Percentiles rank a stretch among this genome's conserved stretches.
These are phyloP conservation scores for Kurtzmaniella cleridarum DNA, from an alignment of 805 yeast genomes.

Conservation along the genomic window DNA sequence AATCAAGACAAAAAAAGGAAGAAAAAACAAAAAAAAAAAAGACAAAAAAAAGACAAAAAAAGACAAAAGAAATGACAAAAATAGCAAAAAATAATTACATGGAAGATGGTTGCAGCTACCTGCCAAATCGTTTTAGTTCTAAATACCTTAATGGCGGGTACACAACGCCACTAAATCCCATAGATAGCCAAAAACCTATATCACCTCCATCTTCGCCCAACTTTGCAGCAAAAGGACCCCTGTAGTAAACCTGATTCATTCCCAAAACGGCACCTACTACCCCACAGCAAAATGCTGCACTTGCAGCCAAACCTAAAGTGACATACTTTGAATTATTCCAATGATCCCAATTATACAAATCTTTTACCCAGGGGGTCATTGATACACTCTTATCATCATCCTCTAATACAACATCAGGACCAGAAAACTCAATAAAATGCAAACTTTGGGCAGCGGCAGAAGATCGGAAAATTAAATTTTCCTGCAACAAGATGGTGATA, in stretches of 20 bases:
- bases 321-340: constrained; percentile 24
- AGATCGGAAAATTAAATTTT: constrained; percentile 26
- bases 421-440: constrained; percentile 22
- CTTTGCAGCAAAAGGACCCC: constrained; percentile 30
- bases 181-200: constrained; percentile 33
- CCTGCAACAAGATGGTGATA: constrained; percentile 28
- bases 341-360: constrained; percentile 23
- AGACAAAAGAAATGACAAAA: background rate
- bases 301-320: constrained; percentile 31
- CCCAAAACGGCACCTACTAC: constrained; percentile 37
- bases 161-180: constrained; percentile 26
- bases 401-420: constrained; percentile 7
- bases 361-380: constrained; percentile 3
- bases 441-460: constrained; percentile 15
- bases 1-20: no score
- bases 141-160: constrained; percentile 27
- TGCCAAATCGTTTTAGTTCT: constrained; percentile 25
- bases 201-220: constrained; percentile 31
- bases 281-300: constrained; percentile 24
- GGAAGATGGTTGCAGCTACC: constrained; percentile 7
- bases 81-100: no score
- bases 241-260: constrained; percentile 35
- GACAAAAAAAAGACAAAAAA: no score
- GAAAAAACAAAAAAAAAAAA: no score
- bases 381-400: constrained; percentile 2